Evolutionary conservation across 371 early-diverging fungal species (phyloP).

Genomic region (Nematocida displodere): DNA sequence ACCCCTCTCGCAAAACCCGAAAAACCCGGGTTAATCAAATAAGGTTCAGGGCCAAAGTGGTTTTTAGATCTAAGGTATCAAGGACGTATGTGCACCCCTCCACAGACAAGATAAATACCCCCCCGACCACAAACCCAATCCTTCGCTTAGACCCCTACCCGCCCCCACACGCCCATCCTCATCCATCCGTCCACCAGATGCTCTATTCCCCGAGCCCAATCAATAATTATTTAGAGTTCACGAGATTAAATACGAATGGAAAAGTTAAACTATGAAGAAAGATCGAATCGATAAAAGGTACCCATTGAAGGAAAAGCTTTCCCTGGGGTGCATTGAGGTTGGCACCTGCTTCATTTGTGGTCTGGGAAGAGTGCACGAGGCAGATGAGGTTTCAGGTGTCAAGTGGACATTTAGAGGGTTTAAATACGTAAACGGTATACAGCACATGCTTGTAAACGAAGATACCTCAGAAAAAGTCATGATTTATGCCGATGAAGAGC

Average conservation of each 20-base stretch:
- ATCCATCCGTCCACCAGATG: too few species aligned
- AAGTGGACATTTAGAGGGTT: conserved; percentile 26
- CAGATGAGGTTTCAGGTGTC: conserved; percentile 46
- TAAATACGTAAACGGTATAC: conserved; percentile 30
- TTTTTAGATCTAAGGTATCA: too few species aligned
- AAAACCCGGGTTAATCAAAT: too few species aligned
- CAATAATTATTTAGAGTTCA: too few species aligned
- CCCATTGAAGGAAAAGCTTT: conserved; percentile 10
- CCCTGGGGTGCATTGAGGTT: not conserved
- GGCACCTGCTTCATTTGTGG: conserved; percentile 15
- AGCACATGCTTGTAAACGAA: conserved; percentile 20
- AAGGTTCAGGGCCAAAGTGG: too few species aligned
- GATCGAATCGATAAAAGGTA: not conserved
- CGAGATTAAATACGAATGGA: not conserved
- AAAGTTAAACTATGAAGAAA: not conserved
- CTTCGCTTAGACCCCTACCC: too few species aligned
- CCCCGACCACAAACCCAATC: too few species aligned
- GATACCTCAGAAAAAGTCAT: not conserved
- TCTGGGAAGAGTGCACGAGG: not conserved
- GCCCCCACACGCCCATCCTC: too few species aligned
- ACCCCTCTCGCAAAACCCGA: too few species aligned
- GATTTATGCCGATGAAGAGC: conserved; percentile 2
- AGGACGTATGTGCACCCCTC: too few species aligned
- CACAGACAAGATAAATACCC: too few species aligned
- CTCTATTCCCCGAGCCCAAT: too few species aligned